phyloP scores from a whole-genome alignment of 2,329 filamentous ascomycete species.

The Calonectria pteridis region DNA sequence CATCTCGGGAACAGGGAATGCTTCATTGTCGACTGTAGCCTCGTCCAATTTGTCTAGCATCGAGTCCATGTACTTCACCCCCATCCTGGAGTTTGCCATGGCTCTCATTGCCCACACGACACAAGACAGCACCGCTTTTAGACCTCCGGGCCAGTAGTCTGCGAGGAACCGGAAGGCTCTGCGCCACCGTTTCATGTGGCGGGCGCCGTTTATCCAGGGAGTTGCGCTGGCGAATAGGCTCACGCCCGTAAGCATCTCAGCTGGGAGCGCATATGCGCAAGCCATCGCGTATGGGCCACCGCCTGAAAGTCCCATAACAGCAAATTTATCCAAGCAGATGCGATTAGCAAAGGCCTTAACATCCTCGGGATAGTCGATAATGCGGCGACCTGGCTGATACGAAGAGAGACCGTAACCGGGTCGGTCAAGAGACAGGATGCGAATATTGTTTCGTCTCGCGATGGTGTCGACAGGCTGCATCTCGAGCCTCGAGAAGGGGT shows the following conservation, averaged over 20 bases:
- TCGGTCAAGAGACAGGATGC: background rate
- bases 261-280: background rate
- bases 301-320: background rate
- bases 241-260: background rate
- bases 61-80: background rate
- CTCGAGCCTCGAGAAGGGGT: background rate
- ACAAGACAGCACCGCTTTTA: background rate
- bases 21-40: background rate
- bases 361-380: background rate
- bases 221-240: background rate
- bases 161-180: background rate
- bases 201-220: background rate
- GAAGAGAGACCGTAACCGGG: background rate
- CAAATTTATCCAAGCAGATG: background rate
- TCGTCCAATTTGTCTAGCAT: background rate
- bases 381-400: background rate
- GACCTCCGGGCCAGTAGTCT: background rate
- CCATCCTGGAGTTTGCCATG: background rate
- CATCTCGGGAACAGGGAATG: too few relatives aligned
- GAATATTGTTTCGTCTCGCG: background rate
- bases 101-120: background rate
- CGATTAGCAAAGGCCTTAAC: background rate
- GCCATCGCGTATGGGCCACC: background rate
- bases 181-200: background rate
- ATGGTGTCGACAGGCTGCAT: background rate